Conservation (phyloP, 2,329 filamentous ascomycete species). For the Aspergillus ochraceus region DNA sequence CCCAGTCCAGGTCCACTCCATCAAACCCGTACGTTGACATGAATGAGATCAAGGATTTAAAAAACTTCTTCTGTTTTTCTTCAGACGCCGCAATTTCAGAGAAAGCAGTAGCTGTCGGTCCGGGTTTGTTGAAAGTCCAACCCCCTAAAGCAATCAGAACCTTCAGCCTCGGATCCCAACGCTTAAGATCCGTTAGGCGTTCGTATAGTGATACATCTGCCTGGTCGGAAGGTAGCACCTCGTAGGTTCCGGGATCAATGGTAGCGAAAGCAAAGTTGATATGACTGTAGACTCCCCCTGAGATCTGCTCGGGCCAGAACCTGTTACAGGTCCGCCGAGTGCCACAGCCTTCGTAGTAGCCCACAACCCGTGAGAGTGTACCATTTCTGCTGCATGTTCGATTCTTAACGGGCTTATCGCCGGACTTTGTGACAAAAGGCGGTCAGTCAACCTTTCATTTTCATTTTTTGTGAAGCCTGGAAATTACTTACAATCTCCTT, state of each 20-base stretch:
- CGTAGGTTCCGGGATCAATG: slow-evolving; percentile 11
- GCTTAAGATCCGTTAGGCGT: background rate
- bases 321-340: slow-evolving; percentile 3
- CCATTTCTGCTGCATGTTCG: slow-evolving; percentile 3
- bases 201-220: background rate
- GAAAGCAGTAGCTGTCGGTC: slow-evolving; percentile 7
- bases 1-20: slow-evolving; percentile 23
- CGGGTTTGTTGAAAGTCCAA: slow-evolving; percentile 8
- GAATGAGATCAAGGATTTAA: slow-evolving; percentile 6
- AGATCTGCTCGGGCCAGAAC: slow-evolving; percentile 11
- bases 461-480: no score
- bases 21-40: slow-evolving; percentile 19
- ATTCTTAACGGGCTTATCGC: slow-evolving; percentile 6
- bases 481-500: slow-evolving; percentile 5
- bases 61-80: slow-evolving; percentile 11
- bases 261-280: slow-evolving; percentile 12
- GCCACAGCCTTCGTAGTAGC: slow-evolving; percentile 18
- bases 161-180: background rate
- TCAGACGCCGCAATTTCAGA: slow-evolving; percentile 13
- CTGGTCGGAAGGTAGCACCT: background rate
- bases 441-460: no score
- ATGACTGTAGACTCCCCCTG: slow-evolving; percentile 11
- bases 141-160: slow-evolving; percentile 9
- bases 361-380: slow-evolving; percentile 10
- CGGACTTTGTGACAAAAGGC: background rate